A percentile compares a stretch with the other conserved stretches of the same genome.
phyloP scores from a whole-genome alignment of 306 rosid species.

The Phaseolus lunatus region DNA sequence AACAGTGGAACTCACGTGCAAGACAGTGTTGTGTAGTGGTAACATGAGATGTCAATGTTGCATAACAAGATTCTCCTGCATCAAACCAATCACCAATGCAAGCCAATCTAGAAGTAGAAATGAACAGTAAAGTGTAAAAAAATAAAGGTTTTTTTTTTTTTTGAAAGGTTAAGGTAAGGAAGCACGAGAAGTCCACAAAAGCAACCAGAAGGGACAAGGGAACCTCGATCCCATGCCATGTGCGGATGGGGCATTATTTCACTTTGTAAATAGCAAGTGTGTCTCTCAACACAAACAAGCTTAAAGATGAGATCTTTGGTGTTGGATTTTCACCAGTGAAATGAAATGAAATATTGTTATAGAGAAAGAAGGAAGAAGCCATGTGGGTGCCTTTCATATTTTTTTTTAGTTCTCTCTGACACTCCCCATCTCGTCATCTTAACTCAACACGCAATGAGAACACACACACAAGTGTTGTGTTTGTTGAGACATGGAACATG shows the following conservation, averaged over 20 bases:
- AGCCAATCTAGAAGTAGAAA: slow-evolving; percentile 9
- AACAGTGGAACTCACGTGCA: slow-evolving; percentile 31
- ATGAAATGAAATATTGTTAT: slow-evolving; percentile 22
- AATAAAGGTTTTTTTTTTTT: no score
- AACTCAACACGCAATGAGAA: not conserved
- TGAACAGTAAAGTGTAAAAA: slow-evolving; percentile 28
- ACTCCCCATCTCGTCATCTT: slow-evolving; percentile 35
- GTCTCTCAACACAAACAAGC: not conserved
- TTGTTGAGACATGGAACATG: not conserved
- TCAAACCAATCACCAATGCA: not conserved
- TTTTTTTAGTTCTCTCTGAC: slow-evolving; percentile 40
- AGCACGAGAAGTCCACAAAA: slow-evolving; percentile 33
- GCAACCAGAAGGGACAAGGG: slow-evolving; percentile 37
- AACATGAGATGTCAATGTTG: slow-evolving; percentile 33
- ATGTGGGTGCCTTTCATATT: slow-evolving; percentile 32
- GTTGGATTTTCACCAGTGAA: not conserved
- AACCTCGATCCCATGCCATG: slow-evolving; percentile 44
- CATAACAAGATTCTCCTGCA: slow-evolving; percentile 37
- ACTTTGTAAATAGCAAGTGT: slow-evolving; percentile 25
- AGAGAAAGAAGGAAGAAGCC: slow-evolving; percentile 12
- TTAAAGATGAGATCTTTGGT: slow-evolving; percentile 7
- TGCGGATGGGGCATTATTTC: slow-evolving; percentile 40
- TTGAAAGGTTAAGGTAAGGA: not conserved
- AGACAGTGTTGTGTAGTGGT: not conserved
- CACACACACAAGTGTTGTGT: not conserved